A percentile compares a stretch with the other conserved stretches of the same genome.
Conservation (phyloP, 495 filamentous ascomycete genomes). For the Aspergillus sclerotiicarbonarius region DNA sequence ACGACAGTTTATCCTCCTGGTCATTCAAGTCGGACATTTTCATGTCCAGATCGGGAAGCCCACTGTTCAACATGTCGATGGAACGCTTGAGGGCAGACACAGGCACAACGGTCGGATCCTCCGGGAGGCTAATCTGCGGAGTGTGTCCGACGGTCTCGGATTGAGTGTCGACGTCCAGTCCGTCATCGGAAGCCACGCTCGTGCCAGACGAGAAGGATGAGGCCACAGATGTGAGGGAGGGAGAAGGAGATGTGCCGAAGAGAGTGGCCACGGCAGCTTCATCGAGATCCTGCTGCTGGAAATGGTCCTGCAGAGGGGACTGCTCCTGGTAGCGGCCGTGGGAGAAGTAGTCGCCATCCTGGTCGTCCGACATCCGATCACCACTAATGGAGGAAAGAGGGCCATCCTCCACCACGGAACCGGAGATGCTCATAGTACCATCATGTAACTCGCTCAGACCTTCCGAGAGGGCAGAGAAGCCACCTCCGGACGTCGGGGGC, state of each 20-base stretch:
- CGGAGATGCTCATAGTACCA: conserved; percentile 27
- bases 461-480: conserved; percentile 37
- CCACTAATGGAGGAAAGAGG: conserved; percentile 35
- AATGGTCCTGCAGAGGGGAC: conserved; percentile 18
- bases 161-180: conserved; percentile 26
- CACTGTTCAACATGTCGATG: conserved; percentile 46
- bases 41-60: conserved; percentile 43
- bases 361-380: conserved; percentile 36
- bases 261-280: conserved; percentile 39
- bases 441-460: conserved; percentile 34
- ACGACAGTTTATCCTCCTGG: conserved; percentile 37
- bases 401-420: conserved; percentile 35
- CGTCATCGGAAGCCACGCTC: conserved; percentile 36
- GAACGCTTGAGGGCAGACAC: conserved; percentile 44
- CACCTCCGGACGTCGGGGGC: conserved; percentile 23
- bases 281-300: conserved; percentile 31
- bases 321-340: conserved; percentile 28
- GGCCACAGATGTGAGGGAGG: conserved; percentile 45
- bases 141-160: conserved; percentile 20
- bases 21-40: conserved; percentile 47
- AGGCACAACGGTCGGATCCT: conserved; percentile 28
- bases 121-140: conserved; percentile 38
- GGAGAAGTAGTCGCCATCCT: conserved; percentile 45
- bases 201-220: conserved; percentile 51
- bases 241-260: conserved; percentile 47